Evolutionary conservation across 192 early-diverging fungal genomes (phyloP).

Genomic region (Rhizoclosmatium sp.): DNA sequence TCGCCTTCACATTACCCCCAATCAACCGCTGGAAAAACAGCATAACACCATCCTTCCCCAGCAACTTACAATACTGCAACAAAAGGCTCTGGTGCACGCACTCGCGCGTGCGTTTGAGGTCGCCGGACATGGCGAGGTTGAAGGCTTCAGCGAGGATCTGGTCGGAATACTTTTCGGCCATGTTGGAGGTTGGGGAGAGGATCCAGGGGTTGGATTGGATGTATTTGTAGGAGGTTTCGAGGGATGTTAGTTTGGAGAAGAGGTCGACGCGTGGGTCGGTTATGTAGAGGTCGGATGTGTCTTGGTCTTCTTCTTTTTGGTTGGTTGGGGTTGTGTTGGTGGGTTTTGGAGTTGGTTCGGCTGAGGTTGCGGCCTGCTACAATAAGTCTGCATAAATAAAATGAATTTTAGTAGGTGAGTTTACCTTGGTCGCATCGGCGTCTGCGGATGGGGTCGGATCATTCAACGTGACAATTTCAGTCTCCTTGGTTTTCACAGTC

Average conservation of each 20-base stretch:
- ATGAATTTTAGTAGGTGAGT: neutral
- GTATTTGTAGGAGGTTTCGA: conserved; percentile 56
- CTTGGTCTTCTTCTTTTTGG: conserved; percentile 32
- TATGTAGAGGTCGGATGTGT: conserved; percentile 46
- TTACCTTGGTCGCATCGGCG: conserved; percentile 16
- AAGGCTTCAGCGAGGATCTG: conserved; percentile 89
- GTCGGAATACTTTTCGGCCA: conserved; percentile 73
- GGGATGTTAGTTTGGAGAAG: conserved; percentile 32
- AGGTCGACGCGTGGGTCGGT: conserved; percentile 44
- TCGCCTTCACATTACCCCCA: conserved; percentile 65
- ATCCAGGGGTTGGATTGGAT: conserved; percentile 76
- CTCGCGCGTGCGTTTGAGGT: conserved; percentile 70
- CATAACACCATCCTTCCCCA: conserved; percentile 83
- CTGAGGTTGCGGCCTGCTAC: conserved; percentile 15
- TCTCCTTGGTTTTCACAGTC: conserved; percentile 9
- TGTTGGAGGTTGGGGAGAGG: conserved; percentile 31
- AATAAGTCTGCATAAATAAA: neutral
- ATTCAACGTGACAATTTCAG: conserved; percentile 30
- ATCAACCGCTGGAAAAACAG: conserved; percentile 81
- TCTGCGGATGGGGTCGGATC: conserved; percentile 1
- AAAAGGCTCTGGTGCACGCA: conserved; percentile 84
- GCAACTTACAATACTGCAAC: conserved; percentile 83
- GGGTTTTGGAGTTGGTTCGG: neutral
- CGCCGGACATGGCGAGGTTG: conserved; percentile 73
- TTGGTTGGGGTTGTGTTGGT: neutral